Base-by-base conservation (phyloP, 2,329 filamentous ascomycete species). In the Pseudomassariella vexata region DNA sequence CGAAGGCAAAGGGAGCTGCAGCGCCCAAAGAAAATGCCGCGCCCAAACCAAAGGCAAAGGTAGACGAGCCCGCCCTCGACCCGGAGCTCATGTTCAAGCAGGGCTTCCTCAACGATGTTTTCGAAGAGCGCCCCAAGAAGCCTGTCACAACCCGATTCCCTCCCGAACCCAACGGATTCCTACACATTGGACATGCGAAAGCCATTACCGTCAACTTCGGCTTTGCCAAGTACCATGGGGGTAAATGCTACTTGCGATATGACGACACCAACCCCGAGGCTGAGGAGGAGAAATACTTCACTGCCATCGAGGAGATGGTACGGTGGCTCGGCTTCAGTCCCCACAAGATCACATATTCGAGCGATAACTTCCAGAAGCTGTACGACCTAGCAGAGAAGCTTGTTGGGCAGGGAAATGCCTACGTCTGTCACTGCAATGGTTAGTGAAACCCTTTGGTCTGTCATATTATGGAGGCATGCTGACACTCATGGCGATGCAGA, bases 121-220 rank as follows among this genome's bases (percentile, higher is more conserved):
- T 80, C 61, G 73, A 79, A 39, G 74, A 82, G 57, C 70, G 77
- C 29, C 79, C 79, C 2, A 64, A 68, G 26, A 73, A 72, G 44
- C 62, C 66, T 10, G 77, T 82, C 14, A 59, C 81, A 29, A 88
- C 83, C 4, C 77, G 84, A 45, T 89, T 90, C 52, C 85, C 85
- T 3, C 85, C 85, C 14, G 85, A 90, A 61, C 92, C 92, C 28
- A 96, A 96, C 57, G 92, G 90, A 34, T 95, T 83, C 56, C 73
- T 95, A 8, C 89, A 95, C 54, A 84, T 96, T 46, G 90, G 90
- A 14, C 92, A 96, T 55, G 85, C 84, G 44, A 96, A 96, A 65
- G 90, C 92, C 15, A 95, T 96, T 56, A 83, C 87, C 1, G 79
- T 96, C 58, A 95, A 96, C 62, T 96, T 96, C 62, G 90, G 90